Evolutionary conservation across 2,329 filamentous ascomycete genomes (phyloP).

Genomic region (Talaromyces sp.): DNA sequence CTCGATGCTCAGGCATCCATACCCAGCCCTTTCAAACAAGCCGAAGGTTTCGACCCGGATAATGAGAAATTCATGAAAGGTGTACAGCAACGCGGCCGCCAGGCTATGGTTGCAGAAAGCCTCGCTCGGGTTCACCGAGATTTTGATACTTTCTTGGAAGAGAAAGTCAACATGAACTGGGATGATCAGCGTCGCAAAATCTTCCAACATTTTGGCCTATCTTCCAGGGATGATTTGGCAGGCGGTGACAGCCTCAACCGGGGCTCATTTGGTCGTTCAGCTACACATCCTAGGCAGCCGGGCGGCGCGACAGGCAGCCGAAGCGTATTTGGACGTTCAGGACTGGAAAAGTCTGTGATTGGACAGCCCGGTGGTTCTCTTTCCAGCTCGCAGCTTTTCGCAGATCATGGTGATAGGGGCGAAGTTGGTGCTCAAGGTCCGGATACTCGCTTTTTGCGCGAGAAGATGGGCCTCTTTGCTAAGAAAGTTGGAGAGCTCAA

Average conservation of each 20-base stretch:
- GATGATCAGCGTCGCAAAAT: constrained; percentile 88
- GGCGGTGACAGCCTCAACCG: constrained; percentile 38
- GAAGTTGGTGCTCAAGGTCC: constrained; percentile 51
- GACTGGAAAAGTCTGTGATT: constrained; percentile 78
- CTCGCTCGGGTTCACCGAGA: constrained; percentile 83
- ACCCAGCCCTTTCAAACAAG: constrained; percentile 30
- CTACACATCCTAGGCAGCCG: constrained; percentile 36
- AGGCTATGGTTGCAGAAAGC: constrained; percentile 89
- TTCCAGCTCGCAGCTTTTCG: constrained; percentile 61
- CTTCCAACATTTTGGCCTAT: constrained; percentile 92
- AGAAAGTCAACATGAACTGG: constrained; percentile 94
- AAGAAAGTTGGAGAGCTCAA: constrained; percentile 78
- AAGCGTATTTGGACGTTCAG: constrained; percentile 65
- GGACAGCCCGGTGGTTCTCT: constrained; percentile 67
- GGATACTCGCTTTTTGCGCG: constrained; percentile 72
- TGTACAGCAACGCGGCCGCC: constrained; percentile 82
- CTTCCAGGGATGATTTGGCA: constrained; percentile 44
- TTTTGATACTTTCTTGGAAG: constrained; percentile 90
- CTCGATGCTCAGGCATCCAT: constrained; percentile 66
- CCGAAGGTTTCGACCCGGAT: constrained; percentile 51
- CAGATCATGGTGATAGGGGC: constrained; percentile 60
- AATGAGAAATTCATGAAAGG: constrained; percentile 73
- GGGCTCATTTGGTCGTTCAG: constrained; percentile 51
- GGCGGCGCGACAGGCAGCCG: constrained; percentile 37
- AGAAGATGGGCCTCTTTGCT: constrained; percentile 79